Conservation (phyloP, 1,284 basidiomycete species). For the Malassezia obtusa region DNA sequence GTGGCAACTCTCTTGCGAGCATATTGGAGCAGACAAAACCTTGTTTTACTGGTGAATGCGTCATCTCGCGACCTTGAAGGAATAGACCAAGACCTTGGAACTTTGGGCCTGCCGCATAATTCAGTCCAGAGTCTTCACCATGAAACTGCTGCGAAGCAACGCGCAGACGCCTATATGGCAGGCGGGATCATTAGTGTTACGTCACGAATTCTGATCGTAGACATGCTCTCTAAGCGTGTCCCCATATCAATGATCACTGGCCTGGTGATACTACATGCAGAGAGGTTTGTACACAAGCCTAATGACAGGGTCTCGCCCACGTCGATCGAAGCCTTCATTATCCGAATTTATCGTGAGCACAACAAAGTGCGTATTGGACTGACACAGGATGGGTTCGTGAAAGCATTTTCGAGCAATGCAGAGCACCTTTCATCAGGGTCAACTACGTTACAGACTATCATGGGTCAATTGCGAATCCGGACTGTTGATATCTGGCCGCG, state of each 20-base stretch:
- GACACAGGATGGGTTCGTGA: conserved; percentile 65
- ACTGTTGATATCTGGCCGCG: conserved; percentile 82
- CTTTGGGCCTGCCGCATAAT: conserved; percentile 78
- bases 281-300: conserved; percentile 47
- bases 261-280: conserved; percentile 85
- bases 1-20: conserved; percentile 54
- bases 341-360: conserved; percentile 35
- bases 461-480: conserved; percentile 81
- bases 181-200: conserved; percentile 75
- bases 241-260: conserved; percentile 78
- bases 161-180: conserved; percentile 31
- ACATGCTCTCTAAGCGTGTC: conserved; percentile 77
- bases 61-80: conserved; percentile 74
- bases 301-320: conserved; percentile 62
- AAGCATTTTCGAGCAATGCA: conserved; percentile 92
- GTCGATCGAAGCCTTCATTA: conserved; percentile 41
- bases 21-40: conserved; percentile 74
- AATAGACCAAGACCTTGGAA: conserved; percentile 81
- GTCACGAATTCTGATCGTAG: conserved; percentile 83
- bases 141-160: conserved; percentile 68
- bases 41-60: conserved; percentile 75
- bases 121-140: conserved; percentile 74
- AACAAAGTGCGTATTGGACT: conserved; percentile 17
- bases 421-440: conserved; percentile 86
- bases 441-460: conserved; percentile 78